These are phyloP conservation scores for Halophytophthora polymorphica DNA, from an alignment of 352 stramenopile genomes.

Conservation along the genomic window DNA sequence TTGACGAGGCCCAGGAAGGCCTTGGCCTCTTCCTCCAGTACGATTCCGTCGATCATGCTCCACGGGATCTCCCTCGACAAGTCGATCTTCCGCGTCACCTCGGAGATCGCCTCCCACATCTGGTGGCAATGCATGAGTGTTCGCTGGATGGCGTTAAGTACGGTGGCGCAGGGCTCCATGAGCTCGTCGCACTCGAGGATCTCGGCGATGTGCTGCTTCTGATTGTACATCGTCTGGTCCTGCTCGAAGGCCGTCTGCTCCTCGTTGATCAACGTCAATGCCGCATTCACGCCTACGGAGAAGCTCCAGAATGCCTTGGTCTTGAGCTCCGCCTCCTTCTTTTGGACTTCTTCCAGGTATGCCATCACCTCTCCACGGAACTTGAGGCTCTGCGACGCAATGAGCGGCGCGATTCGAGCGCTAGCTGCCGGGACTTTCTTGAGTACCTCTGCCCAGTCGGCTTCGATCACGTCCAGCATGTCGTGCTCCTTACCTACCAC, in stretches of 20 bases:
- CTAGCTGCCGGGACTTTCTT: constrained; percentile 63
- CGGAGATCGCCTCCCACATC: constrained; percentile 85
- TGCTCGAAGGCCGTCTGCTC: constrained; percentile 33
- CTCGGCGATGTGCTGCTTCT: constrained; percentile 85
- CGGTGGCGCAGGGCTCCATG: constrained; percentile 75
- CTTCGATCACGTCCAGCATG: constrained; percentile 46
- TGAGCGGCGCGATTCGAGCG: constrained; percentile 60
- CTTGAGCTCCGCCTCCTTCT: constrained; percentile 50
- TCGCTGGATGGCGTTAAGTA: constrained; percentile 70
- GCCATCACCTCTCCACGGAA: constrained; percentile 71
- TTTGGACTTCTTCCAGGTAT: constrained; percentile 80
- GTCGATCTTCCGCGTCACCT: constrained; percentile 88
- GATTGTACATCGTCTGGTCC: constrained; percentile 35
- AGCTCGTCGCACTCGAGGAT: constrained; percentile 93
- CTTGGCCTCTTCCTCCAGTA: constrained; percentile 94
- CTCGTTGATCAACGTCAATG: constrained; percentile 39
- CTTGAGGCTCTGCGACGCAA: constrained; percentile 55
- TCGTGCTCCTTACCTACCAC: constrained; percentile 54
- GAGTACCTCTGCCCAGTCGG: constrained; percentile 60
- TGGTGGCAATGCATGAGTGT: constrained; percentile 75
- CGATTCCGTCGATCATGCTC: constrained; percentile 88
- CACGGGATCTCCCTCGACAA: constrained; percentile 88
- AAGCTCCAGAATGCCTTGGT: constrained; percentile 65
- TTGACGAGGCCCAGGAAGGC: constrained; percentile 86
- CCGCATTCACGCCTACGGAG: constrained; percentile 35